Base-by-base conservation (phyloP, 2,329 filamentous ascomycete species). In the Myriangium duriaei region DNA sequence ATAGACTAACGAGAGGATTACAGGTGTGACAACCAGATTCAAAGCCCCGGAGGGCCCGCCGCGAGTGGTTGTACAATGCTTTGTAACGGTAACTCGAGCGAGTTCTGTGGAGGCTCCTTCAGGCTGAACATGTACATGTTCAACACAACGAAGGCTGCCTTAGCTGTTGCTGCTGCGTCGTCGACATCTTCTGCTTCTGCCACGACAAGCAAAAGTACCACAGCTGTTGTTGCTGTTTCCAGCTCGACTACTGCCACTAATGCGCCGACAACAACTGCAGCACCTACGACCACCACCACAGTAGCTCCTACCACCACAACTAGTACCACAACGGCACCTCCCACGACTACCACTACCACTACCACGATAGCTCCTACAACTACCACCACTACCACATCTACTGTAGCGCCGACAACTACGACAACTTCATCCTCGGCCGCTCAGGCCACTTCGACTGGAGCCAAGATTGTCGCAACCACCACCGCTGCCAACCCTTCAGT, bases 91-190 rank as follows among this genome's bases (percentile, higher is more conserved):
- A 56, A 58, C 29, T 40, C 42, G 11, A 48, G 12, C 26, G 42
- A 57, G 36, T 47, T 37, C 5, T 59, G 56, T 30, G 56, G 56
- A 32, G 52, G 51, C 4, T 39, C 36, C 19, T 52, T 49, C 29
- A 47, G 53, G 5, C 43, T 58, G 6, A 54, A 52, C 2, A 32
- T 58, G 7, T 58, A 52, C 43, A 41, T 44, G 11, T 30, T 30
- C 17, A 44, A 38, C 21, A 34, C 37, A 9, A 49, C 30, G 11
- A 18, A 36, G 9, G 32, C 43, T 5, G 11, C 37, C 3, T 11
- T 41, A 13, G 39, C 37, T n/a, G 21, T 34, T 17, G 32, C 37
- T 11, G 11, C 39, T 5, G 32, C 41, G 3, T 41, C 33, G 10
- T 34, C 45, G n/a, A 42, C 43, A 9, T 37, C 39, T 7, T 31